phyloP scores from a whole-genome alignment of 2,329 filamentous ascomycete species.

The Zarea fungicola region DNA sequence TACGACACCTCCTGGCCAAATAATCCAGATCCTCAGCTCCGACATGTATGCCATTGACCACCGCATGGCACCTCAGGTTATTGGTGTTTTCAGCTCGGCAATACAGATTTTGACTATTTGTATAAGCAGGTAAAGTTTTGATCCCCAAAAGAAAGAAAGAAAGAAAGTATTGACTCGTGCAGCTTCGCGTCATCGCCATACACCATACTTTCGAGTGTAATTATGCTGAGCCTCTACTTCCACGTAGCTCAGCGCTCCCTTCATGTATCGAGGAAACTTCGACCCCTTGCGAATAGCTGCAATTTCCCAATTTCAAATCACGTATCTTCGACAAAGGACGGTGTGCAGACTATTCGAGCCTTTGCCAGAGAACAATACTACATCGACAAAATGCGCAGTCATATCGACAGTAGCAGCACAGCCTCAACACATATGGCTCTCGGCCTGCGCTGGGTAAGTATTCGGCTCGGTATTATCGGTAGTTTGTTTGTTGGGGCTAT shows the following conservation, averaged over 20 bases:
- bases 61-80: constrained; percentile 7
- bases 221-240: neutral
- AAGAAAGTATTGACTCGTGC: neutral
- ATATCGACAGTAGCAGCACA: constrained; percentile 7
- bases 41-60: constrained; percentile 14
- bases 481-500: constrained; percentile 3
- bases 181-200: constrained; percentile 5
- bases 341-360: constrained; percentile 13
- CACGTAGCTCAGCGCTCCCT: neutral
- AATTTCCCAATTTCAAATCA: constrained; percentile 8
- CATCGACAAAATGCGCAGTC: constrained; percentile 2
- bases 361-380: constrained; percentile 7
- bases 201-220: neutral
- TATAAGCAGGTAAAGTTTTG: neutral
- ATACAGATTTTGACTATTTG: constrained; percentile 31
- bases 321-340: constrained; percentile 1
- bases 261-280: neutral
- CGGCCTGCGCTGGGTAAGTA: constrained; percentile 2
- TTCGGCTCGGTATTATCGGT: constrained; percentile 8
- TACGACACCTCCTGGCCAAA: constrained; percentile 6
- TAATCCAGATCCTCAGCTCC: constrained; percentile 4
- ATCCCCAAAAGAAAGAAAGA: neutral
- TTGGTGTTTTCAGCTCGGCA: neutral
- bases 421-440: constrained; percentile 6
- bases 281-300: constrained; percentile 1